A percentile compares a stretch with the other conserved stretches of the same genome.
phyloP scores from a whole-genome alignment of 345 rosid genomes.

The Bruguiera gymnorhiza region DNA sequence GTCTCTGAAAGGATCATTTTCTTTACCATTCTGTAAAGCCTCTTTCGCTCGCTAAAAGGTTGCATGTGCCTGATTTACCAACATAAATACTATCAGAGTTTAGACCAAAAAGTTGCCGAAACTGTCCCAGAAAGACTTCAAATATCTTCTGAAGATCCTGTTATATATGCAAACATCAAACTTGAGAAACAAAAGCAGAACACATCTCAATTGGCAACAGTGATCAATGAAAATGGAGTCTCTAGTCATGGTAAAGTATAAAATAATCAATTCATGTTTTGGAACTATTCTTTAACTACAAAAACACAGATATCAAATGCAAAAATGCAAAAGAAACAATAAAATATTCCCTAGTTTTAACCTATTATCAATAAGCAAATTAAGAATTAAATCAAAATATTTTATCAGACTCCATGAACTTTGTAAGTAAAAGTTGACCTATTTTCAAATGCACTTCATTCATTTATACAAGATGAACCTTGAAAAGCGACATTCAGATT shows the following conservation, averaged over 20 bases:
- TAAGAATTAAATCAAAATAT: no score
- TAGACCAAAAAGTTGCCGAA: conserved; percentile 83
- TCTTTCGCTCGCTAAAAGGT: conserved; percentile 65
- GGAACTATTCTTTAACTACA: background rate
- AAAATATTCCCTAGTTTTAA: no score
- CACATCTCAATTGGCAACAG: conserved; percentile 6
- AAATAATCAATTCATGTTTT: background rate
- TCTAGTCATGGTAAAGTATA: conserved; percentile 2
- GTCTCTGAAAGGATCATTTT: conserved; percentile 6
- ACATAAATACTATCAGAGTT: conserved; percentile 50
- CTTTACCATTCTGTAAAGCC: conserved; percentile 90
- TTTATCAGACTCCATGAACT: no score
- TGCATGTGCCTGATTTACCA: conserved; percentile 57
- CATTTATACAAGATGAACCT: no score
- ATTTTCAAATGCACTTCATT: no score
- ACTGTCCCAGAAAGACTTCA: conserved; percentile 90
- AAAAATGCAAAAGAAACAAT: no score
- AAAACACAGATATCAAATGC: background rate
- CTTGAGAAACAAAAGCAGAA: conserved; percentile 23
- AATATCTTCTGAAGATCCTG: conserved; percentile 77
- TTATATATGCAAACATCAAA: conserved; percentile 22
- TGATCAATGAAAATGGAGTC: no score
- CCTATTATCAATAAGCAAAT: no score
- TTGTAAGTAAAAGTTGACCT: no score
- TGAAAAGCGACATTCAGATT: no score